Evolutionary conservation across 768 basidiomycete genomes (phyloP), one percentile per base, ranked within the genome.

Genomic region (Jaapia argillacea): DNA sequence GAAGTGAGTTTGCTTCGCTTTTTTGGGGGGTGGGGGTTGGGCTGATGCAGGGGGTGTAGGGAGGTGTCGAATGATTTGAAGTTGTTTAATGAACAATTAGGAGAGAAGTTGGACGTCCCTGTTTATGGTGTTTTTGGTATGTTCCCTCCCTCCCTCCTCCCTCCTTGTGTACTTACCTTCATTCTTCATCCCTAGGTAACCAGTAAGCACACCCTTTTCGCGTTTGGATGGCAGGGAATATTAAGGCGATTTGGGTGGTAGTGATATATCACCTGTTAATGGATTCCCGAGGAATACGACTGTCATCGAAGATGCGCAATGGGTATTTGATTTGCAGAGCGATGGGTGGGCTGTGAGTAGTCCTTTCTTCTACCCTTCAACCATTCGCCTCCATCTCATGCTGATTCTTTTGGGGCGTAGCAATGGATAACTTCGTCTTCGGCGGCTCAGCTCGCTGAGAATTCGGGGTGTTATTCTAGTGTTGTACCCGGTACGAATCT

Each of bases 191-290:
- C 23, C n/a, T 25, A 55, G 23, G 51, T 28, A 77, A 76, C 46
- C 74, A 74, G 70, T 74, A 44, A 45, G 69, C 59, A n/a, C 14
- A n/a, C n/a, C n/a, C n/a, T n/a, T n/a, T n/a, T n/a, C n/a, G n/a
- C n/a, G n/a, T n/a, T n/a, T 22, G 16, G 14, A 6, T 36, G 24
- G 4, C 14, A 2, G 14, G 6, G 2, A 4, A 4, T 28, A 3
- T n/a, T n/a, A n/a, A n/a, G n/a, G n/a, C 35, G 36, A 4, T 16
- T 10, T 3, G 5, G 7, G 7, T 20, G 41, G 20, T 47, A 81
- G 78, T 51, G 79, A 81, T 48, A 61, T 65, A 18, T 69, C 74
- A 0, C 79, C 79, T 1, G 69, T 74, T 24, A 80, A 80, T 52
- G 60, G 56, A 45, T 81, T 79, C 60, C 75, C 78, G 13, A 67